Evolutionary conservation across 306 rosid genomes (phyloP), one percentile per base, ranked within the genome.

Genomic region (Parietaria judaica): DNA sequence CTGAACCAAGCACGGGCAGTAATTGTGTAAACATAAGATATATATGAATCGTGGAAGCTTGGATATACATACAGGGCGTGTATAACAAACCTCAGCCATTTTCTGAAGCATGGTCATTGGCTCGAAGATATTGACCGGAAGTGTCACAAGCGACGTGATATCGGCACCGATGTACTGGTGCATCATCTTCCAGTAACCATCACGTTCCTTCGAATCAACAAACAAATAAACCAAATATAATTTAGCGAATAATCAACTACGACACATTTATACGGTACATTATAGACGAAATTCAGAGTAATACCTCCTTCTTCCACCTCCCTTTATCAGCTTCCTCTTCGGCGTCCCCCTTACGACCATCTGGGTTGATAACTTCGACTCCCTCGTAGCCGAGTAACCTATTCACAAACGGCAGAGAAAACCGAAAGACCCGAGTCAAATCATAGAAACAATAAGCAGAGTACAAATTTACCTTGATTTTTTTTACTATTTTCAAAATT

Each of bases 91-190:
- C 97, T 90, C 97, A 0, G 97, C 96, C 81, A 85, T 66, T 80
- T 85, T 90, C 72, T 90, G 97, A 71, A 90, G 68, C 97, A 90
- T 87, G 54, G 97, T 90, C 96, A 90, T 90, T 41, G 96, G 97
- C 73, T 90, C 97, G 83, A 90, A 90, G 66, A 90, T 83, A 65
- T 81, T 63, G 53, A 90, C 96, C 0, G 97, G 97, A 38, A 90
- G 84, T 8, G 91, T 90, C 70, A 87, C 96, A 88, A 90, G 75
- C 55, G 97, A 90, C 45, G 96, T 87, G 60, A 87, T 51, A 66
- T 90, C 97, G 11, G 91, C 76, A 3, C 97, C 96, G 49, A 90
- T 78, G 66, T 90, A 87, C 61, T 85, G 77, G 17, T 85, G 96
- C 97, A 90, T 90, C 97, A 85, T 85, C 88, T 85, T 87, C 96